Conservation (phyloP, 176 grass and related monocot species). For the Oryza brachyantha region DNA sequence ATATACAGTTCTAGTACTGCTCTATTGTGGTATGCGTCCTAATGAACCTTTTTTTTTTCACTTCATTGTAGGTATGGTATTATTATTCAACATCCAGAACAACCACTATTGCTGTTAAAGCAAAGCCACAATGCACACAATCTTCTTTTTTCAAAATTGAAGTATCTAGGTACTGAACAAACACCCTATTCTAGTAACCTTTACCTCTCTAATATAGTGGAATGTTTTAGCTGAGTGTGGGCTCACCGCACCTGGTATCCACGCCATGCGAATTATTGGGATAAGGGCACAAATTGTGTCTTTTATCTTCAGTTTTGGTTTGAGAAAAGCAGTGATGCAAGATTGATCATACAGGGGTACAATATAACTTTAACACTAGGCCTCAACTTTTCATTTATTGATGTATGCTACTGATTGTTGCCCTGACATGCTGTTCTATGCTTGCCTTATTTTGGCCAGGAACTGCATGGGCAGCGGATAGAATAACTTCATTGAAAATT, state of each 20-base stretch:
- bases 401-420: background rate
- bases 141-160: conserved; percentile 76
- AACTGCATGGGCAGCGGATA: background rate
- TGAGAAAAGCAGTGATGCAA: no score
- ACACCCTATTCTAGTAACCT: background rate
- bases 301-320: background rate
- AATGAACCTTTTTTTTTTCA: conserved; percentile 16
- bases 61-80: conserved; percentile 69
- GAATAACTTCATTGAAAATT: background rate
- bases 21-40: conserved; percentile 10
- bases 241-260: background rate
- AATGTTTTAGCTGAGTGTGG: background rate
- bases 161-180: conserved; percentile 44
- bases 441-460: background rate
- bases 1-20: conserved; percentile 10
- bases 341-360: no score
- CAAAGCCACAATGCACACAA: conserved; percentile 90
- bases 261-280: background rate
- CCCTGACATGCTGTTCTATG: background rate
- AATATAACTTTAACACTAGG: no score
- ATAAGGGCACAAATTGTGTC: background rate
- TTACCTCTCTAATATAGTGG: background rate
- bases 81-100: conserved; percentile 70
- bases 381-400: background rate
- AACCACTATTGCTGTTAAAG: conserved; percentile 89